phyloP scores from a whole-genome alignment of 768 basidiomycete genomes.

The Cytidiella melzeri region DNA sequence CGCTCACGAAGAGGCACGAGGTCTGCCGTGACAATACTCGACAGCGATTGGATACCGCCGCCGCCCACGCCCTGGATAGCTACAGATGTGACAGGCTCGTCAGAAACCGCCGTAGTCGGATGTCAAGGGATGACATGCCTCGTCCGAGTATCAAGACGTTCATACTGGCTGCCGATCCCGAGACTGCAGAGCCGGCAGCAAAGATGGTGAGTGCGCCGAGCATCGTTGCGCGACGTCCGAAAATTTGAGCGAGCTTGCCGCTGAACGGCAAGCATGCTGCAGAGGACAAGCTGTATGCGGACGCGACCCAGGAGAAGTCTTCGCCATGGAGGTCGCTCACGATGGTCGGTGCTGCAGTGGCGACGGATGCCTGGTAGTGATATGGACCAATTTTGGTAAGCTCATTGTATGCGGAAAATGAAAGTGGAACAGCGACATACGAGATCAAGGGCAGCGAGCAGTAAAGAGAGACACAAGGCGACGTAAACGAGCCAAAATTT shows the following conservation, averaged over 20 bases:
- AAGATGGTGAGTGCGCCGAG: slow-evolving; percentile 20
- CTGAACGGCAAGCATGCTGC: slow-evolving; percentile 29
- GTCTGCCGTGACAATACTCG: slow-evolving; percentile 29
- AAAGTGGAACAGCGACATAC: too few relatives aligned
- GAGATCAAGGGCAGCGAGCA: slow-evolving; percentile 6
- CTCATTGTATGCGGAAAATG: neutral
- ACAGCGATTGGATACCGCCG: slow-evolving; percentile 21
- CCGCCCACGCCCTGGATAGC: slow-evolving; percentile 22
- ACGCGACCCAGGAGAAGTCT: slow-evolving; percentile 28
- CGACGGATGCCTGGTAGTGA: slow-evolving; percentile 21
- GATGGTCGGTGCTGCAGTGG: slow-evolving; percentile 26
- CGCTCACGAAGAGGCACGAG: slow-evolving; percentile 30
- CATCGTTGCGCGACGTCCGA: slow-evolving; percentile 20
- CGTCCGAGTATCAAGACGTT: slow-evolving; percentile 29
- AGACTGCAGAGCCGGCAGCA: slow-evolving; percentile 29
- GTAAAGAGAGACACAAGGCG: slow-evolving; percentile 7
- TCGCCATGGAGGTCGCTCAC: slow-evolving; percentile 20
- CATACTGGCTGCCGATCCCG: slow-evolving; percentile 30
- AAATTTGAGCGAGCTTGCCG: slow-evolving; percentile 21
- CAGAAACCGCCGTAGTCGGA: neutral
- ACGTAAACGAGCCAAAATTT: slow-evolving; percentile 9
- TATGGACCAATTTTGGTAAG: too few relatives aligned
- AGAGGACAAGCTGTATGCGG: slow-evolving; percentile 27
- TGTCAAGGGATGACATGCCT: slow-evolving; percentile 7
- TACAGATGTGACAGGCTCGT: neutral